A percentile compares a stretch with the other conserved stretches of the same genome.
Evolutionary conservation across 208 protist genomes (phyloP).

Genomic region (Balamuthia mandrillaris): DNA sequence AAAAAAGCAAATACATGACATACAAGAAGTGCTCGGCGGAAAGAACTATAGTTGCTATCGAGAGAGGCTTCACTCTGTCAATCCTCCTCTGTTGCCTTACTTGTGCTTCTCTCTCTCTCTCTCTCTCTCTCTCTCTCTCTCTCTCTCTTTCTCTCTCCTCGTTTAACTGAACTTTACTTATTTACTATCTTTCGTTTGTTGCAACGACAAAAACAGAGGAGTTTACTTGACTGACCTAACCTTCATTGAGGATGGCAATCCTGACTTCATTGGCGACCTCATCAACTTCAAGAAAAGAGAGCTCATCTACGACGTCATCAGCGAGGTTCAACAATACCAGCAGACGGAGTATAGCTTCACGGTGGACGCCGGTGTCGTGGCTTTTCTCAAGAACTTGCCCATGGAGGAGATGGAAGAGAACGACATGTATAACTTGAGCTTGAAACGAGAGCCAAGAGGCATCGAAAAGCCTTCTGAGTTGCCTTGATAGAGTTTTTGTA

Average conservation of each 20-base stretch:
- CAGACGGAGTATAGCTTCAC: constrained; percentile 12
- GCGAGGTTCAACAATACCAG: constrained; percentile 39
- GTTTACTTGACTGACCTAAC: constrained; percentile 67
- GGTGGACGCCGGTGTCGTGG: background rate
- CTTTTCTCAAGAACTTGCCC: background rate
- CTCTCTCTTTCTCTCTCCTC: background rate
- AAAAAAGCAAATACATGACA: background rate
- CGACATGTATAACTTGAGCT: background rate
- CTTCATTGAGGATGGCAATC: constrained; percentile 71
- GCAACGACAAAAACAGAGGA: constrained; percentile 51
- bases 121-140: background rate
- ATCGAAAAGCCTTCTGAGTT: background rate
- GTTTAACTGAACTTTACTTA: background rate
- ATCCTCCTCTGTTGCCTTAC: constrained; percentile 26
- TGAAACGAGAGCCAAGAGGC: constrained; percentile 7
- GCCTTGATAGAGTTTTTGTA: constrained; percentile 10
- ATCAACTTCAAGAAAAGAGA: constrained; percentile 47
- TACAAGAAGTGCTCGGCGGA: background rate
- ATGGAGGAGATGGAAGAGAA: constrained; percentile 4
- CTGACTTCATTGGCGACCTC: constrained; percentile 39
- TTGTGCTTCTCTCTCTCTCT: background rate
- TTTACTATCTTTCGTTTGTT: no score
- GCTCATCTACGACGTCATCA: constrained; percentile 26
- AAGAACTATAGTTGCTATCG: constrained; percentile 31
- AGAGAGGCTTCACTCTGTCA: background rate